These are phyloP conservation scores for Albizia julibrissin DNA, from an alignment of 306 rosid species.

Conservation along the genomic window DNA sequence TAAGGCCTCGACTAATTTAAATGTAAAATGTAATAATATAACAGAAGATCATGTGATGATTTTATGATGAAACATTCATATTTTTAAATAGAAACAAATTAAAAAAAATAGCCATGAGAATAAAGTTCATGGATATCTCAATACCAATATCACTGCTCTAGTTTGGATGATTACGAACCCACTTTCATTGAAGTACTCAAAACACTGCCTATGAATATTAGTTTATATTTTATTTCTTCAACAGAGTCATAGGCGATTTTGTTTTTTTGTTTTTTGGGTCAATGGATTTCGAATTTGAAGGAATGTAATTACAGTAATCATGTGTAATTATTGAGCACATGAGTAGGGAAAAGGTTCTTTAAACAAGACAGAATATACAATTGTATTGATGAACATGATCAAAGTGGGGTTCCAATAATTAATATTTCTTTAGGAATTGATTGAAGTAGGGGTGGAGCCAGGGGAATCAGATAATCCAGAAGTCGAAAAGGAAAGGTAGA, in stretches of 20 bases:
- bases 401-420: slow-evolving; percentile 20
- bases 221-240: not conserved
- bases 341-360: slow-evolving; percentile 4
- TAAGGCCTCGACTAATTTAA: not conserved
- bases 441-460: slow-evolving; percentile 10
- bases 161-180: not conserved
- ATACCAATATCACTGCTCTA: not conserved
- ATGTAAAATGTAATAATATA: not conserved
- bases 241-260: not conserved
- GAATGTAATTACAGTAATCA: not conserved
- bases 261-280: not conserved
- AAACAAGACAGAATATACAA: not conserved
- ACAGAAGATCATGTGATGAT: not conserved
- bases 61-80: not conserved
- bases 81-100: not conserved
- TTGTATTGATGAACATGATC: not conserved
- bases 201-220: not conserved
- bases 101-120: not conserved
- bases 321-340: slow-evolving; percentile 1
- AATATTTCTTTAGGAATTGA: slow-evolving; percentile 19
- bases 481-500: slow-evolving; percentile 30
- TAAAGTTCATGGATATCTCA: not conserved
- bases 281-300: not conserved
- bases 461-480: slow-evolving; percentile 14
- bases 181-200: not conserved